These are phyloP conservation scores for Brassica incana DNA, from an alignment of 345 rosid genomes.

Conservation along the genomic window DNA sequence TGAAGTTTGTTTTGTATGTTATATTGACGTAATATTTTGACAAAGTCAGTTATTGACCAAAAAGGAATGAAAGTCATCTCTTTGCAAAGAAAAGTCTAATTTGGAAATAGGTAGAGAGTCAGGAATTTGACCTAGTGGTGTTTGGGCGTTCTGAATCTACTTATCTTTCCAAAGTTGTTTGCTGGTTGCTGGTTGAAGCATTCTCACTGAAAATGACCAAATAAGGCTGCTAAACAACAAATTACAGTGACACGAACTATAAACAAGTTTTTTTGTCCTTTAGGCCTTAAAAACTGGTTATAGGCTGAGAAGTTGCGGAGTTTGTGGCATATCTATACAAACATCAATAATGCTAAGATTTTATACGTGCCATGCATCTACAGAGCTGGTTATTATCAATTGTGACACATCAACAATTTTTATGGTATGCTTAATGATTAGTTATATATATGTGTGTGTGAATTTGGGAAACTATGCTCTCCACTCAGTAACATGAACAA, in stretches of 20 bases:
- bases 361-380: no score
- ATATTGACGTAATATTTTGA: neutral
- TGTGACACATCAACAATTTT: no score
- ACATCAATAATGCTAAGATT: neutral
- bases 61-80: neutral
- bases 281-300: neutral
- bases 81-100: neutral
- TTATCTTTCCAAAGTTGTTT: neutral
- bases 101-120: neutral
- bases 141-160: neutral
- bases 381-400: no score
- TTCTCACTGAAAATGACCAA: neutral
- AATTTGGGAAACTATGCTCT: no score
- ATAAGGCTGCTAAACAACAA: neutral
- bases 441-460: no score
- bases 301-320: neutral
- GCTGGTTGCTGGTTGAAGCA: neutral
- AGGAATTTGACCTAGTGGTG: neutral
- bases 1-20: neutral
- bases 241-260: no score
- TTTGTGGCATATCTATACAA: neutral
- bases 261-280: neutral
- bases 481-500: neutral
- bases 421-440: no score
- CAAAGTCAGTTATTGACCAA: neutral